Evolutionary conservation across 805 yeast genomes (phyloP).

Genomic region (Saturnispora hagleri): DNA sequence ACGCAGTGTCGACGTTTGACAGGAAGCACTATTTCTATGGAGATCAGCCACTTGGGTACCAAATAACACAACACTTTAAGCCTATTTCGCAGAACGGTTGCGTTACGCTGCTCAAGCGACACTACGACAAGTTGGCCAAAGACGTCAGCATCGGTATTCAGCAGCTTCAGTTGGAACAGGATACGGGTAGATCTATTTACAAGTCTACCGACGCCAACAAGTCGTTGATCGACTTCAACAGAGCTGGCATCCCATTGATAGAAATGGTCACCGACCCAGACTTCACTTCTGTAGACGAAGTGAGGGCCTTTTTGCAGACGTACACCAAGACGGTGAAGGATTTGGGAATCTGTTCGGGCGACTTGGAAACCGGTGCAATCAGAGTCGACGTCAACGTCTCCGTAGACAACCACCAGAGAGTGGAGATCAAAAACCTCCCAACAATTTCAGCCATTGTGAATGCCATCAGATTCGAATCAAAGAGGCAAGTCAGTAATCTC

Average conservation of each 20-base stretch:
- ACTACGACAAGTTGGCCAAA: slow-evolving; percentile 39
- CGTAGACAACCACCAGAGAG: slow-evolving; percentile 59
- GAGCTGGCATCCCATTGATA: slow-evolving; percentile 78
- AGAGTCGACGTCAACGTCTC: slow-evolving; percentile 93
- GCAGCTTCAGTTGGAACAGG: slow-evolving; percentile 91
- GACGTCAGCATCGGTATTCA: slow-evolving; percentile 49
- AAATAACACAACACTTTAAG: slow-evolving; percentile 79
- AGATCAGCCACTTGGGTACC: slow-evolving; percentile 95
- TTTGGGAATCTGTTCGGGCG: slow-evolving; percentile 75
- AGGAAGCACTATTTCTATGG: slow-evolving; percentile 94
- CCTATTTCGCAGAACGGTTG: slow-evolving; percentile 71
- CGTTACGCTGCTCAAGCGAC: slow-evolving; percentile 36
- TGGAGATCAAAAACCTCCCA: slow-evolving; percentile 85
- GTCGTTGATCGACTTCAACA: slow-evolving; percentile 62
- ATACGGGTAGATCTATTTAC: slow-evolving; percentile 76
- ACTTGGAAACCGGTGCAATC: slow-evolving; percentile 89
- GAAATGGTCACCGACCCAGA: slow-evolving; percentile 92
- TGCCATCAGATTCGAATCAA: slow-evolving; percentile 67
- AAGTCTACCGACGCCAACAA: slow-evolving; percentile 26
- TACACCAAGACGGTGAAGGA: slow-evolving; percentile 64
- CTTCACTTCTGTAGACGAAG: slow-evolving; percentile 55
- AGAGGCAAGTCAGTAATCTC: slow-evolving; percentile 51
- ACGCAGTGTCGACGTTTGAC: slow-evolving; percentile 60
- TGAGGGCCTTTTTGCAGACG: slow-evolving; percentile 71
- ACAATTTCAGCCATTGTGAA: slow-evolving; percentile 70